Evolutionary conservation across 257 asterid genomes (phyloP).

Genomic region (Gardenia jasminoides): DNA sequence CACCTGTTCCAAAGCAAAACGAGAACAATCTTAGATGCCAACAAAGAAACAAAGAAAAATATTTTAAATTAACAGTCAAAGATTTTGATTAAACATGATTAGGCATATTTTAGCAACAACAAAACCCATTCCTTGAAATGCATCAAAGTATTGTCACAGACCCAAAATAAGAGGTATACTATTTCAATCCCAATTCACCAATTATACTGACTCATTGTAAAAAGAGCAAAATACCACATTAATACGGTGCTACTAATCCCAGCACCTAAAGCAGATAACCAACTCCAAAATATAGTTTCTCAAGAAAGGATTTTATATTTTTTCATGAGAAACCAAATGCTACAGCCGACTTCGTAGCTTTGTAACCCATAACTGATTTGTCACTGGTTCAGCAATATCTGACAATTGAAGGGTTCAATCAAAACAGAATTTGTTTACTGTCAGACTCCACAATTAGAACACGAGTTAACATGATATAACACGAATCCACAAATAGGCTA

Average conservation of each 20-base stretch:
- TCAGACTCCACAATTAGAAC: not conserved
- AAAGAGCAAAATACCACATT: not conserved
- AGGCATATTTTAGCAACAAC: no score
- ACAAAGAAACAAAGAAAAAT: constrained; percentile 4
- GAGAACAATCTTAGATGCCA: not conserved
- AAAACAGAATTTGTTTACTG: not conserved
- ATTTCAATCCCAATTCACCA: not conserved
- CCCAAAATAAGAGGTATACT: not conserved
- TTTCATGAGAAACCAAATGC: not conserved
- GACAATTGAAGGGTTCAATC: not conserved
- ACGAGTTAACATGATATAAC: not conserved
- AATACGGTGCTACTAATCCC: not conserved
- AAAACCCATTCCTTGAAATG: not conserved
- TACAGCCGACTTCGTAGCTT: not conserved
- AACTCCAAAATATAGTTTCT: no score
- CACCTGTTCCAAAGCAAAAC: constrained; percentile 47
- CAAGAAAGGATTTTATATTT: not conserved
- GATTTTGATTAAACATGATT: not conserved
- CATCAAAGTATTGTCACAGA: not conserved
- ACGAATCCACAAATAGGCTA: not conserved
- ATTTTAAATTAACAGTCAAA: not conserved
- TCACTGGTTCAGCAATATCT: not conserved
- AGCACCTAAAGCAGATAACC: not conserved
- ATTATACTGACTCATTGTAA: not conserved
- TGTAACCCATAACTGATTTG: no score